phyloP scores from a whole-genome alignment of 345 rosid genomes.

The Sonneratia alba region DNA sequence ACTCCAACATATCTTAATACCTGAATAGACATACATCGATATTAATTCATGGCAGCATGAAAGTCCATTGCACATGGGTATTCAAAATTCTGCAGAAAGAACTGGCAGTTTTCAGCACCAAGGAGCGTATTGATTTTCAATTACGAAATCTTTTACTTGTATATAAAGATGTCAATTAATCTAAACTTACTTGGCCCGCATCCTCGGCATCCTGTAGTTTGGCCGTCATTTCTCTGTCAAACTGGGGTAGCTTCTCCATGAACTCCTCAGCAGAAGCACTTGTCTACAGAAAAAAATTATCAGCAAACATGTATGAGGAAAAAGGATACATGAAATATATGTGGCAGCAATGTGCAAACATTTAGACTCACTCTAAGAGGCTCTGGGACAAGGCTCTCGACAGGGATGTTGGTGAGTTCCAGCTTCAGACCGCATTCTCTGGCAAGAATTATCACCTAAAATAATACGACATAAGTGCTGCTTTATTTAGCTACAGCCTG shows the following conservation, averaged over 20 bases:
- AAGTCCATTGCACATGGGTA: background rate
- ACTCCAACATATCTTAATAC: constrained; percentile 91
- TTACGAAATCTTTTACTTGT: background rate
- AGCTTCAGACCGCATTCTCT: constrained; percentile 89
- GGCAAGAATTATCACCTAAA: constrained; percentile 93
- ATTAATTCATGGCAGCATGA: background rate
- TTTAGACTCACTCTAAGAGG: constrained; percentile 50
- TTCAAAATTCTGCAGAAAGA: background rate
- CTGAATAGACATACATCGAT: constrained; percentile 18
- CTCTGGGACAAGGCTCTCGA: constrained; percentile 88
- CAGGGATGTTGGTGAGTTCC: constrained; percentile 79
- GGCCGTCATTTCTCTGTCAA: constrained; percentile 52
- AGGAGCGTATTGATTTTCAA: background rate
- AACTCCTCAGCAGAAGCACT: constrained; percentile 69
- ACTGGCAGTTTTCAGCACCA: background rate
- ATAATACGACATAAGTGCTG: constrained; percentile 4
- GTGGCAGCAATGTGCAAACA: background rate
- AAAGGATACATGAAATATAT: background rate
- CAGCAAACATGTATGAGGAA: background rate
- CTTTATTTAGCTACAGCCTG: background rate
- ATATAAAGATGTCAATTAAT: background rate
- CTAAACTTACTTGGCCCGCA: constrained; percentile 61
- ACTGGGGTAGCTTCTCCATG: constrained; percentile 70
- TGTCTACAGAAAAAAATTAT: constrained; percentile 2
- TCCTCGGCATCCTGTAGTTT: constrained; percentile 65